Base-by-base conservation (phyloP, 371 early-diverging fungal genomes). In the Blakeslea trispora region DNA sequence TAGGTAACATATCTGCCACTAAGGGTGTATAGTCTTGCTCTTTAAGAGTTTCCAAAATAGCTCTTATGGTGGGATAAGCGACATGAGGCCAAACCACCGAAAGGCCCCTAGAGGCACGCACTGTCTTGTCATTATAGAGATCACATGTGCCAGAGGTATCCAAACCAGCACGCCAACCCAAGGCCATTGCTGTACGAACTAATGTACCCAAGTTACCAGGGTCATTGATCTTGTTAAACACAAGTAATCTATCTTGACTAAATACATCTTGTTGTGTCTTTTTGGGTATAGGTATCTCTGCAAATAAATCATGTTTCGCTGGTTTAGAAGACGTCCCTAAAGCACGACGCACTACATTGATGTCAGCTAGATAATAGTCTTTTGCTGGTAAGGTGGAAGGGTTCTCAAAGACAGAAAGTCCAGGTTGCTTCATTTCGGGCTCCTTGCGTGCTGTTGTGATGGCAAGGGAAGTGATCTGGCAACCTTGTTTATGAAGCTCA, bases 161-260 rank as follows among this genome's bases (percentile, higher is more conserved):
- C 60, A 79, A 50, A 1, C 75, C 78, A 3, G 70, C 68, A 46
- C 69, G 58, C 86, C 86, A 85, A 9, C 76, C 79, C 8, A 85
- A 61, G 0, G 74, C 84, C 40, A 59, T 73, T 9, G 77, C 84
- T 11, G 86, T 74, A 15, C 84, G 65, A 1, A 85, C 69, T 22
- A 85, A 50, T 1, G 70, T 70, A 7, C 86, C 86, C 47, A 82
- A 61, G 46, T 79, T 81, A 3, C 77, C 82, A 13, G 83, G 81
- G 59, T 83, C 82, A 28, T 63, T 75, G 31, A 85, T 69, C n/a
- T 68, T 71, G 53, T 85, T 77, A 23, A 82, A 68, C 1, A 85
- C 74, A 24, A 85, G 54, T 47, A 82, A 21, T 10, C 65, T 61
- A 58, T 69, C 64, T 1, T 55, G 22, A 6, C 54, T 31, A 13